phyloP scores from a whole-genome alignment of 108 stramenopile genomes.

The Skeletonema costatum region DNA sequence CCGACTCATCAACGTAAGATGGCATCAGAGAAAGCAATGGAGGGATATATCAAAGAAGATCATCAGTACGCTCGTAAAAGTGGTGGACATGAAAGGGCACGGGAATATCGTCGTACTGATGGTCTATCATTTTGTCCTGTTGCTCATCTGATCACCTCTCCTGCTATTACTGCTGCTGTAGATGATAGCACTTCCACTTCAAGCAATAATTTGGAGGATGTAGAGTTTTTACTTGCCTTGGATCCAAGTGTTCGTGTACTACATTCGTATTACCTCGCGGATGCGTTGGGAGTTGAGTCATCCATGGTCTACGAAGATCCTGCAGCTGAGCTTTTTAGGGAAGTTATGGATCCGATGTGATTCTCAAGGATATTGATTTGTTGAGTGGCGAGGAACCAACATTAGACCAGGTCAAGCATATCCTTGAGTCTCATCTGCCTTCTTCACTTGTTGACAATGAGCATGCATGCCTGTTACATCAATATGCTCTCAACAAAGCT shows the following conservation, averaged over 20 bases:
- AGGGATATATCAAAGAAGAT: background rate
- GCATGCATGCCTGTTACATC: constrained; percentile 36
- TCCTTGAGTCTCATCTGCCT: constrained; percentile 19
- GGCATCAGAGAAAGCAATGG: constrained; percentile 8
- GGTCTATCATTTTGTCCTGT: constrained; percentile 20
- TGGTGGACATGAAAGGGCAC: constrained; percentile 26
- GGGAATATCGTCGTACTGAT: constrained; percentile 10
- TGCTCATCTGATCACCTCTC: background rate
- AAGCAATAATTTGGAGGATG: constrained; percentile 16
- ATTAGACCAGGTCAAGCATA: constrained; percentile 1
- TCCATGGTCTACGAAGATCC: constrained; percentile 3
- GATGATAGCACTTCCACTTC: background rate
- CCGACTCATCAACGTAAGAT: constrained; percentile 5
- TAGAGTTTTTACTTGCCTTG: constrained; percentile 38
- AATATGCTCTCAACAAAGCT: constrained; percentile 30
- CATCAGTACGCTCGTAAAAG: background rate
- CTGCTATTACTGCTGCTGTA: background rate
- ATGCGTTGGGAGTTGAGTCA: constrained; percentile 31
- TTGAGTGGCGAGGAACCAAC: constrained; percentile 1
- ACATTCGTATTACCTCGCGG: constrained; percentile 36
- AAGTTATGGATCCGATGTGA: constrained; percentile 19
- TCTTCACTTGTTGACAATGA: constrained; percentile 5
- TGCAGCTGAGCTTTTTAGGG: background rate
- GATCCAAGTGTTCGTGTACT: constrained; percentile 36
- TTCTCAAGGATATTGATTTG: constrained; percentile 31